Evolutionary conservation across 2,329 filamentous ascomycete genomes (phyloP).

Genomic region (Colletotrichum sp.): DNA sequence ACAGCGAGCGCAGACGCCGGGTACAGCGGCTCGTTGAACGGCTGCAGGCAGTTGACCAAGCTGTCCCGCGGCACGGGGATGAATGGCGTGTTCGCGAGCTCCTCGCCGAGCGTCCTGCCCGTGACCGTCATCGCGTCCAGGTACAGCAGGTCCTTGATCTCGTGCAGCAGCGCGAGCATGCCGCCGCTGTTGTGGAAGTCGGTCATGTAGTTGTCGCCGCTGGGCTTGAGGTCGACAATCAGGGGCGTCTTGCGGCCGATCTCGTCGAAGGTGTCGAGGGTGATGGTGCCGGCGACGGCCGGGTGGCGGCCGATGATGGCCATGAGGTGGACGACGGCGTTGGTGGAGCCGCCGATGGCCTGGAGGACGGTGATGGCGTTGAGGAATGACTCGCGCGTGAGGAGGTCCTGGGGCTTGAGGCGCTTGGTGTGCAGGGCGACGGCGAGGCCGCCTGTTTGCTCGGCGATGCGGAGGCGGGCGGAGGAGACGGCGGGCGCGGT

Average conservation of each 20-base stretch:
- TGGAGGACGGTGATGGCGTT: conserved; percentile 89
- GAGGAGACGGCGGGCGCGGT: conserved; percentile 81
- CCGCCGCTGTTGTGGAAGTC: conserved; percentile 91
- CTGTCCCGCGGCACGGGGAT: conserved; percentile 47
- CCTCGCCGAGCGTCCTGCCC: conserved; percentile 81
- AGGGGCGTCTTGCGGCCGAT: conserved; percentile 80
- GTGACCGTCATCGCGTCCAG: conserved; percentile 83
- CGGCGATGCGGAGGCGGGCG: conserved; percentile 80
- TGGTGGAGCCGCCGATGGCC: conserved; percentile 84
- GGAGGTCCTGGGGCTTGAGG: conserved; percentile 71
- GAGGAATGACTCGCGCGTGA: conserved; percentile 78
- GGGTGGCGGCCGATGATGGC: conserved; percentile 81
- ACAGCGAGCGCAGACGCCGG: conserved; percentile 81
- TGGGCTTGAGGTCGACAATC: conserved; percentile 85
- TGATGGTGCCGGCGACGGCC: conserved; percentile 65
- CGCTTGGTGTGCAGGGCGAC: conserved; percentile 70
- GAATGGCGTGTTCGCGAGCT: conserved; percentile 72
- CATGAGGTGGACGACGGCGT: conserved; percentile 84
- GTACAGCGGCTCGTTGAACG: conserved; percentile 71
- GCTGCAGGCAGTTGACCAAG: conserved; percentile 61
- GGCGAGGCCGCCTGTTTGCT: conserved; percentile 71
- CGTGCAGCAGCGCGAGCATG: conserved; percentile 80
- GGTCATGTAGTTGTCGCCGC: conserved; percentile 85
- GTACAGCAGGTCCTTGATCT: conserved; percentile 77
- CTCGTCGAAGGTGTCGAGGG: conserved; percentile 78